A percentile compares a stretch with the other conserved stretches of the same genome.
phyloP scores from a whole-genome alignment of 768 basidiomycete genomes.

The Collybiopsis luxurians region DNA sequence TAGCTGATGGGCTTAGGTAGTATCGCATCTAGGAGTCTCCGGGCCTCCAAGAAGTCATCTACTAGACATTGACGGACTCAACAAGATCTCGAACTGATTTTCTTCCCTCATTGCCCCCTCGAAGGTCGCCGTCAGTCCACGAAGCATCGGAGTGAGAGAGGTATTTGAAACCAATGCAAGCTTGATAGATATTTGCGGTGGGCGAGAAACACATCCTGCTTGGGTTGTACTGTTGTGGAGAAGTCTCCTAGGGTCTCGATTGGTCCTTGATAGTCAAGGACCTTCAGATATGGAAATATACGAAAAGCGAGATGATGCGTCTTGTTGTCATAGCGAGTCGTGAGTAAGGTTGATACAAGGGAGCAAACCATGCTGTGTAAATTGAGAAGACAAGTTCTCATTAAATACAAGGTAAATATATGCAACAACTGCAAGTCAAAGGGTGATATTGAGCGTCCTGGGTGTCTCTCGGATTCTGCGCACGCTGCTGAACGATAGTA shows the following conservation, averaged over 20 bases:
- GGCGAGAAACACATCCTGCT: constrained; percentile 1
- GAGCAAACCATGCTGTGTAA: too few species aligned
- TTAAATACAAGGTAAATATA: too few species aligned
- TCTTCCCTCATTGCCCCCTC: constrained; percentile 13
- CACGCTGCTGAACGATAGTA: too few species aligned
- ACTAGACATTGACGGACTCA: constrained; percentile 16
- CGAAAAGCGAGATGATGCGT: constrained; percentile 23
- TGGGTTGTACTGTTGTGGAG: constrained; percentile 11
- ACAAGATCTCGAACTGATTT: constrained; percentile 25
- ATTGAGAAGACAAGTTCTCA: too few species aligned
- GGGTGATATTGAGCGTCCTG: too few species aligned
- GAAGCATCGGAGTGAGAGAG: constrained; percentile 19
- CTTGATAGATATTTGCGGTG: constrained; percentile 2
- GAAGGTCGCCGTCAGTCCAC: constrained; percentile 20
- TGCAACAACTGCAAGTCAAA: too few species aligned
- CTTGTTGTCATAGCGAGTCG: not conserved
- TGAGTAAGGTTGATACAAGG: too few species aligned
- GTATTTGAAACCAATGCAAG: constrained; percentile 17
- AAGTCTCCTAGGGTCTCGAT: constrained; percentile 24
- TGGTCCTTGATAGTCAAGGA: constrained; percentile 30
- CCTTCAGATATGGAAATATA: constrained; percentile 25
- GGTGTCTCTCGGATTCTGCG: too few species aligned
- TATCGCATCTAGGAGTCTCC: constrained; percentile 7
- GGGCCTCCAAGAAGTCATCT: not conserved
- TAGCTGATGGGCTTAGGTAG: not conserved